phyloP scores from a whole-genome alignment of 2,329 filamentous ascomycete genomes.

The Exophiala calicioides region DNA sequence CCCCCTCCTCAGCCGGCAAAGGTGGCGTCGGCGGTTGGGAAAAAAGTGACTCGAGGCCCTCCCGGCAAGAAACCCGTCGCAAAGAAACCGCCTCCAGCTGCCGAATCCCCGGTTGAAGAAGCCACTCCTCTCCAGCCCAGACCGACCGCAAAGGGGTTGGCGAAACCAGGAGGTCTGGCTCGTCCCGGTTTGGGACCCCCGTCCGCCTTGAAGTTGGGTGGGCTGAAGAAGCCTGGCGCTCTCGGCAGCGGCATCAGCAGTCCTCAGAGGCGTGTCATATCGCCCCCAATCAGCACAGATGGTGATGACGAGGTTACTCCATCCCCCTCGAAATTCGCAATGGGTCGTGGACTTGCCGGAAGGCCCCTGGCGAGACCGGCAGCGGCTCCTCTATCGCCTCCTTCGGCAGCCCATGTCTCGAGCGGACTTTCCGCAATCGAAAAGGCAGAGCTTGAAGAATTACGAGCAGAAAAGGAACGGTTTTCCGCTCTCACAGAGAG shows the following conservation, averaged over 20 bases:
- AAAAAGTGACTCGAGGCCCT: constrained; percentile 53
- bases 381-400: constrained; percentile 52
- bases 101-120: constrained; percentile 58
- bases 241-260: constrained; percentile 35
- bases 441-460: constrained; percentile 85
- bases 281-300: constrained; percentile 45
- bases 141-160: constrained; percentile 41
- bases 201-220: constrained; percentile 42
- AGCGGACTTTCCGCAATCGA: constrained; percentile 76
- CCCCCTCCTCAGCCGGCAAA: constrained; percentile 64
- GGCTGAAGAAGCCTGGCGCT: constrained; percentile 44
- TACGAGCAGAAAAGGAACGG: constrained; percentile 79
- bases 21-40: constrained; percentile 52
- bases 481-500: constrained; percentile 76
- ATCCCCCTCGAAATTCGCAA: constrained; percentile 61
- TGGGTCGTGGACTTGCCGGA: constrained; percentile 78
- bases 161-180: constrained; percentile 47
- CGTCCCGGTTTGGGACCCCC: constrained; percentile 46
- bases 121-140: constrained; percentile 52
- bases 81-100: constrained; percentile 52
- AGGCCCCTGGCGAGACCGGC: constrained; percentile 79
- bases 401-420: constrained; percentile 57
- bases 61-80: constrained; percentile 57
- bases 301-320: constrained; percentile 45
- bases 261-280: constrained; percentile 46